Evolutionary conservation across 306 rosid genomes (phyloP).

Genomic region (Pterocarpus macrocarpus): DNA sequence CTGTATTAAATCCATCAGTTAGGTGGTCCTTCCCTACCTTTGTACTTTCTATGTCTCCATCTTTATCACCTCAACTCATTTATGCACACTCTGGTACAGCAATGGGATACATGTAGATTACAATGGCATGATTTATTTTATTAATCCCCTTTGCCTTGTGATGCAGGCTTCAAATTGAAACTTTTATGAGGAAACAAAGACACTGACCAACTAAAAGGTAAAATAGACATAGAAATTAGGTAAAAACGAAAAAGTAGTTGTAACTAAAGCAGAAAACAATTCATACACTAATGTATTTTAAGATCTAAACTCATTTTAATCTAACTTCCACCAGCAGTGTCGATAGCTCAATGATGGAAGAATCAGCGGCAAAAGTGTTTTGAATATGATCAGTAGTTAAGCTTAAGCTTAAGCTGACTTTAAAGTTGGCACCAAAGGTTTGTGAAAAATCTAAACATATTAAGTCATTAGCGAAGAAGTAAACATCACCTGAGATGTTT

Average conservation of each 20-base stretch:
- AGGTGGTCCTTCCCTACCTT: constrained; percentile 22
- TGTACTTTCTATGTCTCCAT: background rate
- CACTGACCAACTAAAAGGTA: constrained; percentile 1
- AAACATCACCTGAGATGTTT: too few species aligned
- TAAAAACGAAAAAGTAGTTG: background rate
- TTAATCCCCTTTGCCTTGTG: background rate
- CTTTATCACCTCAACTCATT: constrained; percentile 1
- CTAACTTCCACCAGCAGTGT: too few species aligned
- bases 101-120: background rate
- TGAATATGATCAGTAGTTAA: too few species aligned
- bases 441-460: too few species aligned
- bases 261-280: constrained; percentile 21
- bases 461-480: too few species aligned
- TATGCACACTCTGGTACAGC: background rate
- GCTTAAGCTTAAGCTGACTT: too few species aligned
- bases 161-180: background rate
- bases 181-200: background rate
- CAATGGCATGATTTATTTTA: background rate
- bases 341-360: too few species aligned
- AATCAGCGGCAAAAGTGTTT: too few species aligned
- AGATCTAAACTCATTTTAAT: background rate
- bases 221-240: background rate
- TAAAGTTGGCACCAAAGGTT: too few species aligned
- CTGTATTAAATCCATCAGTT: background rate
- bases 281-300: constrained; percentile 2